Evolutionary conservation across 2,329 filamentous ascomycete genomes (phyloP).

Genomic region (Pseudopithomyces chartarum): DNA sequence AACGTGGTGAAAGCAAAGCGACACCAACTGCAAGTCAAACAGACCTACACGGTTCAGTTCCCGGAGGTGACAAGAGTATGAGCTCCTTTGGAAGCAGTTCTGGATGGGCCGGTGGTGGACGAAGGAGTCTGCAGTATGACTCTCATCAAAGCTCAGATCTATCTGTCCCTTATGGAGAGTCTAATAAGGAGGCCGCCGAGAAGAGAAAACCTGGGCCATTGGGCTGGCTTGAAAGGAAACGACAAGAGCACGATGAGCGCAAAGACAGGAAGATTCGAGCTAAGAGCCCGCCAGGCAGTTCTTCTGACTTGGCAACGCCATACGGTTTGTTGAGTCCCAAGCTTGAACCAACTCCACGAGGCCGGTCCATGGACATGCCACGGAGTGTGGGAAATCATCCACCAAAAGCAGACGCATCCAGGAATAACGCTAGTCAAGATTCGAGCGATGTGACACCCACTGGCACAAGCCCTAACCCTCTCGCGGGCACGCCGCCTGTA

Average conservation of each 20-base stretch:
- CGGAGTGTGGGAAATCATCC: constrained; percentile 18
- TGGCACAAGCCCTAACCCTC: constrained; percentile 17
- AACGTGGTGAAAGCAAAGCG: constrained; percentile 39
- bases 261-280: constrained; percentile 59
- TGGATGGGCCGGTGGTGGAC: constrained; percentile 30
- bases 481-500: constrained; percentile 4
- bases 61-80: constrained; percentile 46
- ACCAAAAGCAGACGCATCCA: constrained; percentile 31
- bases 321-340: constrained; percentile 26
- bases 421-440: constrained; percentile 21
- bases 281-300: constrained; percentile 54
- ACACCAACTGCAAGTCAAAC: constrained; percentile 44
- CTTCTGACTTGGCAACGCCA: constrained; percentile 23
- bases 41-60: constrained; percentile 42
- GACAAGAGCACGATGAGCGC: constrained; percentile 62
- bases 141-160: constrained; percentile 33
- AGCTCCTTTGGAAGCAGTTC: constrained; percentile 45
- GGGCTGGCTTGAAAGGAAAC: constrained; percentile 68
- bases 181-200: constrained; percentile 55
- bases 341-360: constrained; percentile 23
- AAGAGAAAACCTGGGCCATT: constrained; percentile 61
- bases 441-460: constrained; percentile 29
- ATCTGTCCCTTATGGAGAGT: constrained; percentile 39
- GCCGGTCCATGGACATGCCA: constrained; percentile 35
- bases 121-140: constrained; percentile 41